Evolutionary conservation across 164 flowering plant species (phyloP), one percentile per base, ranked within the genome.

Genomic region (Chloranthus sessilifolius): DNA sequence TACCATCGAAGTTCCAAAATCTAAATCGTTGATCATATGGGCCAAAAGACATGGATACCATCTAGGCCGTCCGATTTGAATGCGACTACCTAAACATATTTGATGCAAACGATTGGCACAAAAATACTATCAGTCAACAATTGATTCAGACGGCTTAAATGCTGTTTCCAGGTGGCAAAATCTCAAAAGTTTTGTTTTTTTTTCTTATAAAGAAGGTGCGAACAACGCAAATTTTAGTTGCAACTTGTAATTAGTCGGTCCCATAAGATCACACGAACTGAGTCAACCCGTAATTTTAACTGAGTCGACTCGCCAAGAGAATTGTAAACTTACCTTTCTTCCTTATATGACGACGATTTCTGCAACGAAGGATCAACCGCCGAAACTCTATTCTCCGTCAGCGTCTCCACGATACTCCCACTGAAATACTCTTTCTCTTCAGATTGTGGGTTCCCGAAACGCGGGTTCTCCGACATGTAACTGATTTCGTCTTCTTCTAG

Each of bases 381-480:
- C 7, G 36, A 33, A 10, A 39, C 71, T 29, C 78, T 65, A 35
- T 66, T 67, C 22, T 64, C 79, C 8, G 45, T 48, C 59, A 75
- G 74, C 0, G 80, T 42, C 67, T 85, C 92, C 1, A 86, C 80
- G n/a, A 89, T 80, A 43, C 90, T 83, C 53, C 97, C 97, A 51
- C 97, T 90, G 57, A 86, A 90, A 30, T 80, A 90, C 72, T 84
- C 95, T 47, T 82, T 90, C 66, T 83, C 95, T 57, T 82, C 83
- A 1, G 82, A 49, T 37, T 77, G 88, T 35, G 69, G 58, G 41
- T 78, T 78, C 42, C 87, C 90, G 24, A 90, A 86, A 58, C 97
- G 53, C 4, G 94, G 94, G 49, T 86, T 90, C 70, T 84, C 85
- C 1, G 97, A 81, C 83, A 90, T 80, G 73, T 57, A 83, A 10